Base-by-base conservation (phyloP, 225 moss, liverwort and hornwort species). In the Physcomitrium patens region DNA sequence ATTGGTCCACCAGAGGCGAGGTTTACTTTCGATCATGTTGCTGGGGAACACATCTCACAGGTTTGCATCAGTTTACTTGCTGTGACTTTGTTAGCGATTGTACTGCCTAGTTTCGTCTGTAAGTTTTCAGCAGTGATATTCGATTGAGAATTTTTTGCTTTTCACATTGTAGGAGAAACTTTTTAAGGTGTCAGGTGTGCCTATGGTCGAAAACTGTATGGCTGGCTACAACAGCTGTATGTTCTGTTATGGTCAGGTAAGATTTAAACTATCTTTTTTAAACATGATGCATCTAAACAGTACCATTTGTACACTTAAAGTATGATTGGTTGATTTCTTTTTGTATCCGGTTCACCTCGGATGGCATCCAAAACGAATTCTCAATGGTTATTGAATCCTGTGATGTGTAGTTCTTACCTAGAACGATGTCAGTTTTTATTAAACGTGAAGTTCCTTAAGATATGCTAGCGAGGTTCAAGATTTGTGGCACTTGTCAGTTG, bases 121-220 rank as follows among this genome's bases (percentile, higher is more conserved):
- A 12, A 8, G 56, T 19, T 72, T n/a, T 54, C 69, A 52, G 58
- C 48, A 43, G 42, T 60, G 46, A 48, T 19, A 20, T 43, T 16
- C 10, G 12, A 62, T 37, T 81, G 75, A 78, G 59, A 75, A 47
- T 48, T 14, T 65, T 37, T 37, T 37, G 20, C 26, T 63, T 60
- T 60, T 47, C 63, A 17, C n/a, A 5, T 52, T 79, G 46, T 82
- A 97, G 97, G 97, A 85, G 67, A 90, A 86, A 27, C 89, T 99
- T 65, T 99, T 99, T 76, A 85, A 73, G 55, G 90, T 94, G 13
- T 87, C 94, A 63, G 97, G 97, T 48, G 81, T 99, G 68, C 97
- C 97, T 24, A 99, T 99, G 97, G 94, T 99, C 74, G 93, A 99
- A 46, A 94, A 94, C 52, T 99, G 97, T 69, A 91, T 99, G 91